A percentile compares a stretch with the other conserved stretches of the same genome.
These are phyloP conservation scores for Cyclotella sp. DNA, from an alignment of 108 stramenopile species.

Conservation along the genomic window DNA sequence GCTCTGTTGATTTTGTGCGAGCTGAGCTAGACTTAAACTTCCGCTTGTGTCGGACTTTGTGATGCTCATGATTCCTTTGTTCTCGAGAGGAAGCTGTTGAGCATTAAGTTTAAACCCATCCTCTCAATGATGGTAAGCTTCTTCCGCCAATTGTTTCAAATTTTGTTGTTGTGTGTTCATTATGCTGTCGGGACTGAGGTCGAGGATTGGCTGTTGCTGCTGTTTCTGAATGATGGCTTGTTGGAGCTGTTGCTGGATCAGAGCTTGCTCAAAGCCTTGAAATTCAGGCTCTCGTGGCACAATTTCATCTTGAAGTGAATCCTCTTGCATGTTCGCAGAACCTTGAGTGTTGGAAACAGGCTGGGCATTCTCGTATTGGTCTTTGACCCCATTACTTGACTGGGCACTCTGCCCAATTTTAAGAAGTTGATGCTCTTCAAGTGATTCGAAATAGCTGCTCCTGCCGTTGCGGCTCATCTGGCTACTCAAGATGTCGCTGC, in stretches of 20 bases:
- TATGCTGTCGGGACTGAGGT: neutral
- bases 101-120: neutral
- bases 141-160: conserved; percentile 4
- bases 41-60: too few relatives aligned
- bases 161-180: neutral
- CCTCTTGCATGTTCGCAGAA: too few relatives aligned
- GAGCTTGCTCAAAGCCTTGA: conserved; percentile 1
- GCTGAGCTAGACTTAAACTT: too few relatives aligned
- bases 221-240: neutral
- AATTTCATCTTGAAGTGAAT: neutral
- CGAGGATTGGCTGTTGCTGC: neutral
- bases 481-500: too few relatives aligned
- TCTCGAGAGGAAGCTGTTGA: neutral
- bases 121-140: conserved; percentile 6
- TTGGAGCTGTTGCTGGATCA: neutral
- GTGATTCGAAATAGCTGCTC: too few relatives aligned
- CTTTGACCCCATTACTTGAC: neutral
- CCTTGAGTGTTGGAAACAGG: neutral
- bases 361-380: neutral
- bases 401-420: too few relatives aligned
- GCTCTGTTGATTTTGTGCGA: too few relatives aligned
- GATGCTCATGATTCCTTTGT: neutral
- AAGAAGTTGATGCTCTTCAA: too few relatives aligned
- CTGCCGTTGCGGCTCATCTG: too few relatives aligned
- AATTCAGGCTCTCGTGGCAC: conserved; percentile 3